Percentiles rank a stretch among this genome's conserved stretches.
phyloP scores from a whole-genome alignment of 2,329 filamentous ascomycete species.

The Bipolaris sorokiniana region DNA sequence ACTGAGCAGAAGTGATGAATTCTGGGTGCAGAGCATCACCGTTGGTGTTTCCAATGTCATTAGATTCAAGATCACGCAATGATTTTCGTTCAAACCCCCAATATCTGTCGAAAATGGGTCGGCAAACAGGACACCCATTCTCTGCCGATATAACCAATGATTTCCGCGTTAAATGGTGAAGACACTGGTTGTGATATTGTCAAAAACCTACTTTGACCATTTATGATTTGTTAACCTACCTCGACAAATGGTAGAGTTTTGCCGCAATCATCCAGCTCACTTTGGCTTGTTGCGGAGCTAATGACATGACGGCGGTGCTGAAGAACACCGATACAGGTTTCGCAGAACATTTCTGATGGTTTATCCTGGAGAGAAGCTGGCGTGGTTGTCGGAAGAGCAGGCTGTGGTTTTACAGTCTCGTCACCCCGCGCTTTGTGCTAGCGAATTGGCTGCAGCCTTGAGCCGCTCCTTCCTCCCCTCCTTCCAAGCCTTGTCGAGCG shows the following conservation, averaged over 20 bases:
- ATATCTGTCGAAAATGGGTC: background rate
- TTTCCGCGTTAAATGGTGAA: background rate
- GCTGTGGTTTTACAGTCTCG: background rate
- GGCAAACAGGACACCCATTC: background rate
- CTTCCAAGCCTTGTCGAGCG: constrained; percentile 78
- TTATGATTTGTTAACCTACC: background rate
- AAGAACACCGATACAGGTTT: background rate
- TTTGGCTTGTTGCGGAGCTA: too few relatives aligned
- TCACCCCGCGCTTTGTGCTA: background rate
- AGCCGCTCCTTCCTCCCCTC: constrained; percentile 73
- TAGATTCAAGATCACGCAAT: background rate
- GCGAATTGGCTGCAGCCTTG: constrained; percentile 60
- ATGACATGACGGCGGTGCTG: background rate
- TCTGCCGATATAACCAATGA: background rate
- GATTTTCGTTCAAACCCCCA: background rate
- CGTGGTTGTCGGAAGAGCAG: background rate
- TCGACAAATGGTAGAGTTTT: background rate
- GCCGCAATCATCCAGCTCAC: too few relatives aligned
- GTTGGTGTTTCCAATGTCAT: background rate
- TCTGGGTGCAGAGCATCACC: background rate
- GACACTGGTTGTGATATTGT: background rate
- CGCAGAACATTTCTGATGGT: background rate
- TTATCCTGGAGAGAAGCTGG: background rate
- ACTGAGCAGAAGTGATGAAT: background rate
- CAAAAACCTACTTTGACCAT: background rate